These are phyloP conservation scores for Russula olivacea DNA, from an alignment of 768 basidiomycete species.

Conservation along the genomic window DNA sequence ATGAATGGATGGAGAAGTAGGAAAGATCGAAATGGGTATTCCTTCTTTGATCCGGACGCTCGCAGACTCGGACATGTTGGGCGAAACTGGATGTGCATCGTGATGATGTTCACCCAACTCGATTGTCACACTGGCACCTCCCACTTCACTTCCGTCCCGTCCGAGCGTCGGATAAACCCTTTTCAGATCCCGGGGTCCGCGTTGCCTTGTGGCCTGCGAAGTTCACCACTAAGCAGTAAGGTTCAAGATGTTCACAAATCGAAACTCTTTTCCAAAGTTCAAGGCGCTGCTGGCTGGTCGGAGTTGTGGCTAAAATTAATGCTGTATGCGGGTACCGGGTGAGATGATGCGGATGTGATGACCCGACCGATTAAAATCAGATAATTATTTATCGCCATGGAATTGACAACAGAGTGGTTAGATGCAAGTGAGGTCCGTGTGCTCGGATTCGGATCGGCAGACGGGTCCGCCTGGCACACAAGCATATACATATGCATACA, in stretches of 20 bases:
- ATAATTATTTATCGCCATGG: conserved; percentile 15
- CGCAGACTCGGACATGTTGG: background rate
- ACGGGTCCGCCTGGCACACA: background rate
- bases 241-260: background rate
- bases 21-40: background rate
- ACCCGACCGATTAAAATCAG: conserved; percentile 8
- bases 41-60: background rate
- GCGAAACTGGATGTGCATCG: background rate
- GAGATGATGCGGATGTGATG: background rate
- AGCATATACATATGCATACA: background rate
- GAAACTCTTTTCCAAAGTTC: background rate
- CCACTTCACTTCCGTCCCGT: background rate
- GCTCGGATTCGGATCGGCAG: background rate
- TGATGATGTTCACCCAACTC: background rate
- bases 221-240: background rate
- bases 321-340: too few relatives aligned
- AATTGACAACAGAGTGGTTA: background rate
- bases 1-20: background rate
- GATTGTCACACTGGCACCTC: conserved; percentile 12
- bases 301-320: conserved; percentile 10
- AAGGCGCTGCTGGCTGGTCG: background rate
- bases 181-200: background rate
- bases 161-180: conserved; percentile 2
- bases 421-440: background rate
- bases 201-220: background rate